A percentile compares a stretch with the other conserved stretches of the same genome.
phyloP scores from a whole-genome alignment of 1,284 basidiomycete genomes.

The Irpex sp. region DNA sequence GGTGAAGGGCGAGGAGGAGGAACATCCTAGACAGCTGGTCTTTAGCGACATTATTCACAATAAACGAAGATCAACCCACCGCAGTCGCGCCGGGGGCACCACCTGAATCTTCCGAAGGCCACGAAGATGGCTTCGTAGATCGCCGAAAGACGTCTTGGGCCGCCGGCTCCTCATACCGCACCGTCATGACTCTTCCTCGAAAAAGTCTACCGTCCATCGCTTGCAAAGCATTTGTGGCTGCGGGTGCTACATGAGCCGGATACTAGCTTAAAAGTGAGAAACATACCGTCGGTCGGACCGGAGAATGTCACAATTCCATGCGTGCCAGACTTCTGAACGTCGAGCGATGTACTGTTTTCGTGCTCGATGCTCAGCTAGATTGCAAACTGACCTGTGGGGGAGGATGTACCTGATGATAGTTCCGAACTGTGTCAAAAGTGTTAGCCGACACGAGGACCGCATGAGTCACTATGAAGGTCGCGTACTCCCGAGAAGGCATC shows the following conservation, averaged over 20 bases:
- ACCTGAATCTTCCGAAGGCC: background rate
- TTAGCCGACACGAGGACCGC: background rate
- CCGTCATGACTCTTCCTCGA: background rate
- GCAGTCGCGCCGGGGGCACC: background rate
- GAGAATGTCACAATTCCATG: background rate
- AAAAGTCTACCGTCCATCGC: background rate
- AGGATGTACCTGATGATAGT: background rate
- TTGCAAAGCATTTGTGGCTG: background rate
- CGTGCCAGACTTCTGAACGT: background rate
- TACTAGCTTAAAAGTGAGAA: background rate
- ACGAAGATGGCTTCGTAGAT: too few relatives aligned
- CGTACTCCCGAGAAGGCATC: background rate
- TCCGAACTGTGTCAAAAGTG: background rate
- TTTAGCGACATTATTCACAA: background rate
- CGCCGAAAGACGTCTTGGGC: background rate
- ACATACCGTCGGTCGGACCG: background rate
- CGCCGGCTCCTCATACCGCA: background rate
- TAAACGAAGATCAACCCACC: background rate
- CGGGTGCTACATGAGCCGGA: background rate
- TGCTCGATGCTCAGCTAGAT: background rate
- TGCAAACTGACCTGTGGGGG: background rate
- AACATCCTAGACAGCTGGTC: background rate
- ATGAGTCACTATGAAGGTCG: background rate
- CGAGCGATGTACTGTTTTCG: background rate
- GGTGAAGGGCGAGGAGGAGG: background rate